Conservation (phyloP, 768 basidiomycete genomes). For the Panus rudis region DNA sequence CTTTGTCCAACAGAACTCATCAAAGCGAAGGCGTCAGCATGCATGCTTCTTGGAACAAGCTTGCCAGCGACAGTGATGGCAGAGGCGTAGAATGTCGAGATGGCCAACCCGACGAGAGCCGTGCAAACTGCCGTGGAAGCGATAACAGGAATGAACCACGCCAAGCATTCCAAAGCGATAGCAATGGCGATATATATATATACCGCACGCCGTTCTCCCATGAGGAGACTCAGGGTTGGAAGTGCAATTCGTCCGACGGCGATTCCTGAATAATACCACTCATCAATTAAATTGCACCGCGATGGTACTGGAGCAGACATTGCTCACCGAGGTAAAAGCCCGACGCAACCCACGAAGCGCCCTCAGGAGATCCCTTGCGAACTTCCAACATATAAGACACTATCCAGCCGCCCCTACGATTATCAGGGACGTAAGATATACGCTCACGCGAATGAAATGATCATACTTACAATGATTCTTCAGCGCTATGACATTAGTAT, state of each 20-base stretch:
- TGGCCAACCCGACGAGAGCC: constrained; percentile 24
- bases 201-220: constrained; percentile 23
- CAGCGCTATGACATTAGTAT: constrained; percentile 10
- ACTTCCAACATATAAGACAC: constrained; percentile 22
- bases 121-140: constrained; percentile 22
- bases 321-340: constrained; percentile 20
- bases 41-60: constrained; percentile 22
- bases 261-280: constrained; percentile 12
- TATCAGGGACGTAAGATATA: not conserved
- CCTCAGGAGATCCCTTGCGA: constrained; percentile 20
- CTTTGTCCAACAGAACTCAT: constrained; percentile 24
- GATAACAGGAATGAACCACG: constrained; percentile 19
- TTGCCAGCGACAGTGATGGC: constrained; percentile 18
- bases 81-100: constrained; percentile 25
- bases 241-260: constrained; percentile 23
- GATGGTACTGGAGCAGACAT: not conserved
- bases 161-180: constrained; percentile 22
- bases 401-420: constrained; percentile 22
- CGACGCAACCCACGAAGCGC: constrained; percentile 24
- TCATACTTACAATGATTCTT: constrained; percentile 21
- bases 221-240: constrained; percentile 18
- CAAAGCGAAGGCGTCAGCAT: constrained; percentile 23
- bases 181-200: constrained; percentile 22
- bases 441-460: not conserved
- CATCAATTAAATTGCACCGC: not conserved